Conservation (phyloP, 306 rosid genomes). For the Vigna reflexopilosa region DNA sequence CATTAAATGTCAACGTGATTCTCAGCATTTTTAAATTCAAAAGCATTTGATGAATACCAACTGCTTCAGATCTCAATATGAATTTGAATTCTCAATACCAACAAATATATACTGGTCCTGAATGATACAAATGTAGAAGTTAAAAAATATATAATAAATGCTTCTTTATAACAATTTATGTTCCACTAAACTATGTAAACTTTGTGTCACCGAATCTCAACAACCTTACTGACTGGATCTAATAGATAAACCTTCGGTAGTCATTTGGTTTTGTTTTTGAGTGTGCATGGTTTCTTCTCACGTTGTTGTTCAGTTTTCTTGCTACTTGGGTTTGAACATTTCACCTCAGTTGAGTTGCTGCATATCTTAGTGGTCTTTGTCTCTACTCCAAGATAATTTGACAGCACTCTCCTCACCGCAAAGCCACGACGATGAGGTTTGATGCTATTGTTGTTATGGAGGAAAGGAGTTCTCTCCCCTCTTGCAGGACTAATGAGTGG, state of each 20-base stretch:
- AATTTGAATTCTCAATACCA: constrained; percentile 38
- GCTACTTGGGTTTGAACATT: constrained; percentile 35
- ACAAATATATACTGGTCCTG: constrained; percentile 7
- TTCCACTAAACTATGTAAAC: not conserved
- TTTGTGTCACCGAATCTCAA: constrained; percentile 12
- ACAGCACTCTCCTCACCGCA: constrained; percentile 85
- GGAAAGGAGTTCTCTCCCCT: constrained; percentile 87
- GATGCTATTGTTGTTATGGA: constrained; percentile 51
- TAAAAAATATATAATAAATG: constrained; percentile 9
- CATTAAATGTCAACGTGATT: constrained; percentile 30
- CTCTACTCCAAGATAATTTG: constrained; percentile 93
- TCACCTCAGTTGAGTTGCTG: constrained; percentile 62
- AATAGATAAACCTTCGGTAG: not conserved
- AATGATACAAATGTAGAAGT: constrained; percentile 36
- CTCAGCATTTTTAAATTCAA: constrained; percentile 39
- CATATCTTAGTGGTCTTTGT: constrained; percentile 69
- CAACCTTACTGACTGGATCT: not conserved
- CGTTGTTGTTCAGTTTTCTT: constrained; percentile 39
- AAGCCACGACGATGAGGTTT: constrained; percentile 77
- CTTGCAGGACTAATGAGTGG: constrained; percentile 80
- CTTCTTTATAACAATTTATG: constrained; percentile 16
- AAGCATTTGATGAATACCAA: not conserved
- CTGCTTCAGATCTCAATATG: constrained; percentile 30
- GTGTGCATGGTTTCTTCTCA: constrained; percentile 31
- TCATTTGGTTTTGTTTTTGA: constrained; percentile 42